These are phyloP conservation scores for Sugiyamaella mastotermitis DNA, from an alignment of 805 yeast species.

Conservation along the genomic window DNA sequence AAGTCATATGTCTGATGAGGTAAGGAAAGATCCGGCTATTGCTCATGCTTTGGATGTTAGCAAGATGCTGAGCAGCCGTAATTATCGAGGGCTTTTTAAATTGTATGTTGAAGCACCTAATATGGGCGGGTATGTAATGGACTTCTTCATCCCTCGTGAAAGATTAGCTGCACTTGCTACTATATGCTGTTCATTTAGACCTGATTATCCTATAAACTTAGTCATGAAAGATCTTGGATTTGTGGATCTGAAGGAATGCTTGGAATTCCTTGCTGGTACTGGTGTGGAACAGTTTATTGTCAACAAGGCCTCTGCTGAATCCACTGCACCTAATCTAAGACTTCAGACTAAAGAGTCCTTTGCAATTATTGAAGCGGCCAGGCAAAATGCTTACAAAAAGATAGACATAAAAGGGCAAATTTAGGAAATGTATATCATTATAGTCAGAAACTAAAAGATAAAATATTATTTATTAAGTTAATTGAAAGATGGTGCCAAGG, in stretches of 20 bases:
- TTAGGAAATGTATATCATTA: too few species aligned
- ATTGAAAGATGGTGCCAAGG: constrained; percentile 43
- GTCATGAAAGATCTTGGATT: constrained; percentile 31
- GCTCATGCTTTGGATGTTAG: constrained; percentile 35
- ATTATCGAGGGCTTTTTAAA: constrained; percentile 50
- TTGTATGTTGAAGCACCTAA: constrained; percentile 36
- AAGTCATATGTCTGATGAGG: constrained; percentile 18
- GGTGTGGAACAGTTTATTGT: not conserved
- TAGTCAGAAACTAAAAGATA: too few species aligned
- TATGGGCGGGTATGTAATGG: constrained; percentile 42
- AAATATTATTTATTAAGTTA: not conserved
- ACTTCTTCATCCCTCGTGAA: constrained; percentile 51
- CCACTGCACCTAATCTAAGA: not conserved
- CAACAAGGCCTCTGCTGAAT: not conserved
- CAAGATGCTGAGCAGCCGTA: constrained; percentile 32
- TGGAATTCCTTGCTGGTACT: constrained; percentile 42
- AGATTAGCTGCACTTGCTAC: constrained; percentile 50
- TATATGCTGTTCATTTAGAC: constrained; percentile 49
- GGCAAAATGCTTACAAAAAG: constrained; percentile 40
- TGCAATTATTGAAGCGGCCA: constrained; percentile 33
- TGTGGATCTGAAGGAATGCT: constrained; percentile 33
- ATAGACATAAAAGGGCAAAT: constrained; percentile 90
- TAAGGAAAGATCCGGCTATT: constrained; percentile 25
- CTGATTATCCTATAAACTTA: constrained; percentile 22
- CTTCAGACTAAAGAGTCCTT: constrained; percentile 25